Conservation (phyloP, 2,329 filamentous ascomycete genomes). For the Ophiocordyceps sinensis region DNA sequence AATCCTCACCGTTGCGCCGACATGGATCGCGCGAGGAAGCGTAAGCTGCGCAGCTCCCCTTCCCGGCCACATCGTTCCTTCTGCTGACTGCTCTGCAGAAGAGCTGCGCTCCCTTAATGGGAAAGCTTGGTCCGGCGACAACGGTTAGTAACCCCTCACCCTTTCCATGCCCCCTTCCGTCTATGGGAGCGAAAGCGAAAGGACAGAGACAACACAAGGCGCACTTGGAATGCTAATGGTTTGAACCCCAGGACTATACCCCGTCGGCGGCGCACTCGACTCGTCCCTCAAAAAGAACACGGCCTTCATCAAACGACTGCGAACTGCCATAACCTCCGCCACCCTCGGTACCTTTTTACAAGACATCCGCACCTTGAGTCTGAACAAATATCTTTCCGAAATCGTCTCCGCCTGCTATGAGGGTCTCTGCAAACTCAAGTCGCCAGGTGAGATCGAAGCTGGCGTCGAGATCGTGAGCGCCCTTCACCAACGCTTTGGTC, state of each 20-base stretch:
- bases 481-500: slow-evolving; percentile 89
- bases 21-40: slow-evolving; percentile 54
- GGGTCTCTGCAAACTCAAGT: slow-evolving; percentile 81
- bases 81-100: slow-evolving; percentile 35
- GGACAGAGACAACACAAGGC: background rate
- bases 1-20: slow-evolving; percentile 13
- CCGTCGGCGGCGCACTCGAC: slow-evolving; percentile 67
- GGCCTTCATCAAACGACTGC: slow-evolving; percentile 90
- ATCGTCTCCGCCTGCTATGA: slow-evolving; percentile 94
- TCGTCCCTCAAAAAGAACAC: slow-evolving; percentile 97
- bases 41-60: slow-evolving; percentile 22
- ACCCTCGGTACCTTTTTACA: slow-evolving; percentile 73
- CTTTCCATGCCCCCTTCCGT: background rate
- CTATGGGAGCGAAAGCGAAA: background rate
- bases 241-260: slow-evolving; percentile 46
- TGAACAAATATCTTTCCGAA: slow-evolving; percentile 94
- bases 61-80: background rate
- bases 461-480: slow-evolving; percentile 88
- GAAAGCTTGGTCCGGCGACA: slow-evolving; percentile 77
- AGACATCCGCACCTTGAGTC: slow-evolving; percentile 77
- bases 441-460: slow-evolving; percentile 78
- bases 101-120: slow-evolving; percentile 82
- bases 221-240: slow-evolving; percentile 3
- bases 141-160: slow-evolving; percentile 37
- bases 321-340: slow-evolving; percentile 71